Evolutionary conservation across 1,284 basidiomycete genomes (phyloP).

Genomic region (Papiliotrema fonsecae): DNA sequence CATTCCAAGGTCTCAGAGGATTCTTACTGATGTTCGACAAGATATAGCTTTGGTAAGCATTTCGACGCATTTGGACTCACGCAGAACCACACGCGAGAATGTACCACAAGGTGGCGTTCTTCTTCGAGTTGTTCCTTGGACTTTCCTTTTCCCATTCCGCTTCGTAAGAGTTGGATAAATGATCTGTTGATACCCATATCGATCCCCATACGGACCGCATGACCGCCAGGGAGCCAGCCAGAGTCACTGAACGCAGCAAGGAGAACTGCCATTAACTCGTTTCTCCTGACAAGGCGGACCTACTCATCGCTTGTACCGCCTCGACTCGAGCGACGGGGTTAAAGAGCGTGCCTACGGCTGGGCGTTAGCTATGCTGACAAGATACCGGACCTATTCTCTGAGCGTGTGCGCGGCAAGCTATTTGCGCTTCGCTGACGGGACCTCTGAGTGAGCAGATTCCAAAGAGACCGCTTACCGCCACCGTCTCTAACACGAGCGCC

Average conservation of each 20-base stretch:
- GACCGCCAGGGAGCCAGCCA: conserved; percentile 77
- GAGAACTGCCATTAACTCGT: conserved; percentile 56
- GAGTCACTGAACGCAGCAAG: conserved; percentile 87
- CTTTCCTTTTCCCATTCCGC: conserved; percentile 65
- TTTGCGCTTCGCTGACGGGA: conserved; percentile 38
- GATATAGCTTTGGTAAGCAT: conserved; percentile 55
- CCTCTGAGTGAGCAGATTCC: conserved; percentile 9
- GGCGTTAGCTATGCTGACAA: background rate
- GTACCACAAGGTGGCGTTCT: conserved; percentile 72
- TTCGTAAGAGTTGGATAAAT: conserved; percentile 72
- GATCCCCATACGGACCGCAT: conserved; percentile 88
- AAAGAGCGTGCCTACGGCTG: conserved; percentile 74
- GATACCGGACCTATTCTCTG: conserved; percentile 56
- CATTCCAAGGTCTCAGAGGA: background rate
- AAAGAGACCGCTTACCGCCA: conserved; percentile 58
- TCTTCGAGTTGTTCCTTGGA: conserved; percentile 54
- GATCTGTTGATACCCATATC: conserved; percentile 85
- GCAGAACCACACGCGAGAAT: conserved; percentile 81
- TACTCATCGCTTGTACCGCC: conserved; percentile 84
- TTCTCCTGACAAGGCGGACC: conserved; percentile 38
- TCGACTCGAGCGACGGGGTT: conserved; percentile 74
- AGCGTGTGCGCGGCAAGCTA: conserved; percentile 59
- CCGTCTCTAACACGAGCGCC: conserved; percentile 81
- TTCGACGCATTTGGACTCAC: conserved; percentile 21
- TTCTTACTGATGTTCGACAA: conserved; percentile 80